These are phyloP conservation scores for Actinomortierella ambigua DNA, from an alignment of 371 early-diverging fungal species.

Conservation along the genomic window DNA sequence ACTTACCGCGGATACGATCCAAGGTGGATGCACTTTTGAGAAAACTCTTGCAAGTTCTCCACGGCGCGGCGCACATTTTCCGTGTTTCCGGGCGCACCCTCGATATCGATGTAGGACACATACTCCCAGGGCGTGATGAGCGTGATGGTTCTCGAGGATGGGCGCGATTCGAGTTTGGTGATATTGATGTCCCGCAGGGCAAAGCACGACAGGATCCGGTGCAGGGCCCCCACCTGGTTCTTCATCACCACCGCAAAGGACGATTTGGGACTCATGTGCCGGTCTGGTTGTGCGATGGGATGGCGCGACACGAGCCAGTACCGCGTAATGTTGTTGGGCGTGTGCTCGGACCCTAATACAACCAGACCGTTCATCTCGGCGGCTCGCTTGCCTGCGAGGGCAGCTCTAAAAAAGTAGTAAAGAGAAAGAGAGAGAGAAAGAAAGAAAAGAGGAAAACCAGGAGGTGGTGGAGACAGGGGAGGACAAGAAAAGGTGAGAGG, in stretches of 20 bases:
- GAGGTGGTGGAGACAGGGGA: too few species aligned
- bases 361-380: conserved; percentile 20
- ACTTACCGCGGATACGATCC: conserved; percentile 36
- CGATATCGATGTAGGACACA: conserved; percentile 38
- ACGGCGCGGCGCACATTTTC: conserved; percentile 33
- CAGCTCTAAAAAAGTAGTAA: conserved; percentile 16
- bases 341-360: conserved; percentile 31
- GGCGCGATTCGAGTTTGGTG: conserved; percentile 39
- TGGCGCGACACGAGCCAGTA: conserved; percentile 39
- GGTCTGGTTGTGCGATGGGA: conserved; percentile 31
- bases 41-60: conserved; percentile 35
- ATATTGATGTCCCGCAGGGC: conserved; percentile 42
- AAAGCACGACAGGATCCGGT: conserved; percentile 32
- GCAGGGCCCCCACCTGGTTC: conserved; percentile 34
- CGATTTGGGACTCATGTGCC: conserved; percentile 37
- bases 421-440: not conserved
- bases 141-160: conserved; percentile 29
- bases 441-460: not conserved
- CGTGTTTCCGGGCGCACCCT: conserved; percentile 34
- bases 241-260: conserved; percentile 42
- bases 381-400: conserved; percentile 28
- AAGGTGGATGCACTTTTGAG: conserved; percentile 33
- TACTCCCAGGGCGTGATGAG: conserved; percentile 36
- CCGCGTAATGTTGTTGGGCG: conserved; percentile 38
- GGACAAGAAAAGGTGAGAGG: not conserved